Percentiles rank a stretch among this genome's conserved stretches.
phyloP scores from a whole-genome alignment of 257 asterid genomes.

The Solanum piurae region DNA sequence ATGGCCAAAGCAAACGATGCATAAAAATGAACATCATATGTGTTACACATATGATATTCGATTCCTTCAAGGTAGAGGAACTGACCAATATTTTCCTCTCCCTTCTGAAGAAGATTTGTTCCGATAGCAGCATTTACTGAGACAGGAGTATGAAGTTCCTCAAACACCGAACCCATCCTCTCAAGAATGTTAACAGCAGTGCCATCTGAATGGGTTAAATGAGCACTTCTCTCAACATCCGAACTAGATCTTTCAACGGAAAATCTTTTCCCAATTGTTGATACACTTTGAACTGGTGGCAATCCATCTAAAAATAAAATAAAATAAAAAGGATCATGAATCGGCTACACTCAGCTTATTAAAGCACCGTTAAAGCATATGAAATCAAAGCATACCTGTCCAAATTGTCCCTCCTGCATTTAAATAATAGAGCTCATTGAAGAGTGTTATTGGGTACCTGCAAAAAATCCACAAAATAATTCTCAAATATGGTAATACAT shows the following conservation, averaged over 20 bases:
- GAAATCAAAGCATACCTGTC: slow-evolving; percentile 48
- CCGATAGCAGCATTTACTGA: slow-evolving; percentile 68
- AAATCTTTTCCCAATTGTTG: slow-evolving; percentile 44
- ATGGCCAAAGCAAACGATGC: slow-evolving; percentile 67
- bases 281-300: slow-evolving; percentile 55
- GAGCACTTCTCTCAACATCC: slow-evolving; percentile 1
- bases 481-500: slow-evolving; percentile 6
- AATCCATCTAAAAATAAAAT: slow-evolving; percentile 54
- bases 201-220: slow-evolving; percentile 30
- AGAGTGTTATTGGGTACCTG: slow-evolving; percentile 91
- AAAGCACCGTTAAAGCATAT: background rate
- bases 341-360: background rate
- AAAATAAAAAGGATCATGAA: background rate
- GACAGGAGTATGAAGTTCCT: slow-evolving; percentile 52
- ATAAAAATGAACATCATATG: slow-evolving; percentile 92
- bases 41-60: slow-evolving; percentile 91
- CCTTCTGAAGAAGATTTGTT: slow-evolving; percentile 49
- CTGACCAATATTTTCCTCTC: slow-evolving; percentile 91
- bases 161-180: slow-evolving; percentile 57
- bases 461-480: slow-evolving; percentile 7
- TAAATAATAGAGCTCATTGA: slow-evolving; percentile 93
- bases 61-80: slow-evolving; percentile 91
- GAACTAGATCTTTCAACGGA: slow-evolving; percentile 44
- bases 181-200: slow-evolving; percentile 70
- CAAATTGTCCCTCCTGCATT: slow-evolving; percentile 92